These are phyloP conservation scores for Globisporangium viniferum DNA, from an alignment of 352 stramenopile genomes.

Conservation along the genomic window DNA sequence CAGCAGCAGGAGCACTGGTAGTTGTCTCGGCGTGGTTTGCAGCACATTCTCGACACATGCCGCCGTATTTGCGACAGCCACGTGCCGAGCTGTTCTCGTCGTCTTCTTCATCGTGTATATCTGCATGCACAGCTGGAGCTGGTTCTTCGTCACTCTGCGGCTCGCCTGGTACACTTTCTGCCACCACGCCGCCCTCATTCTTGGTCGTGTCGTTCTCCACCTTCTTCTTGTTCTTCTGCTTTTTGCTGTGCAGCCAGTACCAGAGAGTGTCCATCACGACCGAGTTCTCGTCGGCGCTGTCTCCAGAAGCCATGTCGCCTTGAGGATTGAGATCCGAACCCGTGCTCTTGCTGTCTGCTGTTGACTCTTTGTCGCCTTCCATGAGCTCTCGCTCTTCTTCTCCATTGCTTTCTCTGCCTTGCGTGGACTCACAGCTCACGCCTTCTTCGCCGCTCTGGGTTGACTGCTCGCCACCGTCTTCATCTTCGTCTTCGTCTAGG, in stretches of 20 bases:
- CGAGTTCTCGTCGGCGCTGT: neutral
- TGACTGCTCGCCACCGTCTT: neutral
- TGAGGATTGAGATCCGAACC: neutral
- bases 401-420: neutral
- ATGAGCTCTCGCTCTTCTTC: neutral
- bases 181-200: neutral
- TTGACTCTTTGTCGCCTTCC: neutral
- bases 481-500: neutral
- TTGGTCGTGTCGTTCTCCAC: neutral
- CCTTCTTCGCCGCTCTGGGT: neutral
- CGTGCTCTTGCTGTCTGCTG: neutral
- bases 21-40: no score
- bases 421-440: neutral
- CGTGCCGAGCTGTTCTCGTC: neutral
- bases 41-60: constrained; percentile 20
- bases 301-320: neutral
- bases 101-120: neutral
- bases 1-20: neutral
- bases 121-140: no score
- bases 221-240: no score
- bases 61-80: constrained; percentile 28
- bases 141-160: neutral
- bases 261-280: constrained; percentile 13
- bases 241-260: constrained; percentile 11
- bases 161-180: neutral